Conservation (phyloP, 345 rosid genomes). For the Acer saccharum region DNA sequence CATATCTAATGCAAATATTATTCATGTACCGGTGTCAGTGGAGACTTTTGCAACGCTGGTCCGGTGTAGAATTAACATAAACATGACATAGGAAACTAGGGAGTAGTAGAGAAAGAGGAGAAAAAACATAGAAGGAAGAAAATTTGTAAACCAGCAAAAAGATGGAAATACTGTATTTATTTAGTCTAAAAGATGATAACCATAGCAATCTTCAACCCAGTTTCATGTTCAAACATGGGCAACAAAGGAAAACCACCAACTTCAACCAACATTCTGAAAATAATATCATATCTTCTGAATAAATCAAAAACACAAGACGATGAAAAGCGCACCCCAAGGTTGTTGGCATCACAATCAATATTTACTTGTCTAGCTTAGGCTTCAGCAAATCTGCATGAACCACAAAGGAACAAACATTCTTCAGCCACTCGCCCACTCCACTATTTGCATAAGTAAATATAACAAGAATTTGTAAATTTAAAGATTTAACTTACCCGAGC, state of each 20-base stretch:
- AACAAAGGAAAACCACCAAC: conserved; percentile 4
- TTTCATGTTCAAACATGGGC: neutral
- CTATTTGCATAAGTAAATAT: neutral
- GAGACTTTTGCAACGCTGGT: too few species aligned
- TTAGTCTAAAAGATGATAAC: neutral
- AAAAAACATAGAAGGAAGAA: too few species aligned
- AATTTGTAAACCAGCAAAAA: too few species aligned
- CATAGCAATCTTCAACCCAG: conserved; percentile 3
- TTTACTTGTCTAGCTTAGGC: conserved; percentile 30
- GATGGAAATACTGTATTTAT: neutral
- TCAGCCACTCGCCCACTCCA: neutral
- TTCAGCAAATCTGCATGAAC: conserved; percentile 54
- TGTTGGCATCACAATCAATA: conserved; percentile 13
- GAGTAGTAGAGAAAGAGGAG: neutral
- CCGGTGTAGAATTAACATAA: neutral
- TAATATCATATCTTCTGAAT: neutral
- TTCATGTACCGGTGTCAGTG: too few species aligned
- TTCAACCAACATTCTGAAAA: conserved; percentile 10
- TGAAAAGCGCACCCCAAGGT: neutral
- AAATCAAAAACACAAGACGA: neutral
- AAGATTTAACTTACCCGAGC: conserved; percentile 63
- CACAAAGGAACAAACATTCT: neutral
- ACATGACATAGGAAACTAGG: neutral
- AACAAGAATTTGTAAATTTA: neutral
- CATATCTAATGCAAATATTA: too few species aligned